Evolutionary conservation across 257 asterid species (phyloP).

Genomic region (Phtheirospermum japonicum): DNA sequence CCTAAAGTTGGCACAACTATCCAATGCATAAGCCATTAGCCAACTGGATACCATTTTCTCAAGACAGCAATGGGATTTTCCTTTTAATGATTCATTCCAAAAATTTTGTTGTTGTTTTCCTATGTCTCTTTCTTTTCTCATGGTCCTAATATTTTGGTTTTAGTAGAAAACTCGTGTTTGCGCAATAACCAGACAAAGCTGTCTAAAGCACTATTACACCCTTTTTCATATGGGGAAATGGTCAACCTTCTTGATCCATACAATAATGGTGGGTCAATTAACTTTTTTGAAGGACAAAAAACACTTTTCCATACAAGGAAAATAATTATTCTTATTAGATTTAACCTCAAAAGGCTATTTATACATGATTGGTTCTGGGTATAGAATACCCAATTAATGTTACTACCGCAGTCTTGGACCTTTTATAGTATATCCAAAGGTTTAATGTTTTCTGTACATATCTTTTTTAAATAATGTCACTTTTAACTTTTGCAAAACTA

Average conservation of each 20-base stretch:
- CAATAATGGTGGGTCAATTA: constrained; percentile 22
- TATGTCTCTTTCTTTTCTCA: constrained; percentile 2
- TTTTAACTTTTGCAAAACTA: background rate
- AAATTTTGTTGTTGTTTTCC: constrained; percentile 11
- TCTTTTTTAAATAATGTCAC: constrained; percentile 1
- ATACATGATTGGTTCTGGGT: background rate
- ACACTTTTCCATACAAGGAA: constrained; percentile 6
- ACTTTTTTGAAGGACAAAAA: constrained; percentile 23
- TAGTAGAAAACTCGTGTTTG: background rate
- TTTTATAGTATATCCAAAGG: too few species aligned
- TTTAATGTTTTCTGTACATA: constrained; percentile 15
- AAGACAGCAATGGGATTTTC: background rate
- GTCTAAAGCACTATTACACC: background rate
- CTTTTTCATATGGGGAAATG: background rate
- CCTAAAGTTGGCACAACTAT: background rate
- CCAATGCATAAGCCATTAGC: background rate
- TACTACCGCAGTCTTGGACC: too few species aligned
- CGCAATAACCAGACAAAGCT: constrained; percentile 12
- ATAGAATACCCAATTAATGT: background rate
- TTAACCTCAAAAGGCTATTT: background rate
- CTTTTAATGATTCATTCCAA: background rate
- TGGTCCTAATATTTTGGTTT: constrained; percentile 1
- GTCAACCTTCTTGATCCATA: background rate
- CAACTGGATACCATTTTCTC: constrained; percentile 20
- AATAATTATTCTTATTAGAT: constrained; percentile 1